A percentile compares a stretch with the other conserved stretches of the same genome.
Conservation (phyloP, 768 basidiomycete genomes). For the Ramaria rubella region DNA sequence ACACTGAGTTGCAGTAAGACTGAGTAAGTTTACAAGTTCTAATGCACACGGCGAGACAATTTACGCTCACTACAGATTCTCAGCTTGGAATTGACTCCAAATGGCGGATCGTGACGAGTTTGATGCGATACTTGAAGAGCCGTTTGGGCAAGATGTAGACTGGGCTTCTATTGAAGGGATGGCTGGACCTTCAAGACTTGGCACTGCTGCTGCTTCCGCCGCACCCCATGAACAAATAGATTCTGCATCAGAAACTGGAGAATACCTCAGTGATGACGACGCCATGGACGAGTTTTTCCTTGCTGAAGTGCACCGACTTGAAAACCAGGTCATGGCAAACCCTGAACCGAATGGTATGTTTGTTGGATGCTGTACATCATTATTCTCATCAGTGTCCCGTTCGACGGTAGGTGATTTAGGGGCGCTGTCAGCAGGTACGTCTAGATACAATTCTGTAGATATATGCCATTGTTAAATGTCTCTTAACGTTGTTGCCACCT, state of each 20-base stretch:
- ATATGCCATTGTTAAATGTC: background rate
- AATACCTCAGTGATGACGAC: background rate
- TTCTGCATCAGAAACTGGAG: background rate
- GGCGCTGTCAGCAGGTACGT: background rate
- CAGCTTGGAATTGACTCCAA: too few relatives aligned
- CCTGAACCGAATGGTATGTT: background rate
- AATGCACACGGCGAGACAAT: too few relatives aligned
- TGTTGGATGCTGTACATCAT: background rate
- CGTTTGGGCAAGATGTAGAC: conserved; percentile 6
- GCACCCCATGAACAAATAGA: background rate
- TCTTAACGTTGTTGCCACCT: background rate
- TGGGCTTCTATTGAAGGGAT: conserved; percentile 4
- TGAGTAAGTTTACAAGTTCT: too few relatives aligned
- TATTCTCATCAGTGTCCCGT: background rate
- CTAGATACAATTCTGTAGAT: background rate
- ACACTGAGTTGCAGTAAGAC: too few relatives aligned
- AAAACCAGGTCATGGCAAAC: background rate
- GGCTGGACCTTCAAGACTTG: background rate
- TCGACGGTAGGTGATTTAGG: background rate
- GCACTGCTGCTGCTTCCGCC: background rate
- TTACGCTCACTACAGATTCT: too few relatives aligned
- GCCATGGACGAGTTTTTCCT: background rate
- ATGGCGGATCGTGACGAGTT: conserved; percentile 7
- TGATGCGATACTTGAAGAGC: conserved; percentile 8
- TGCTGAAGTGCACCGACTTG: background rate